Conservation (phyloP, 2,329 filamentous ascomycete genomes). For the Fusarium euwallaceae region DNA sequence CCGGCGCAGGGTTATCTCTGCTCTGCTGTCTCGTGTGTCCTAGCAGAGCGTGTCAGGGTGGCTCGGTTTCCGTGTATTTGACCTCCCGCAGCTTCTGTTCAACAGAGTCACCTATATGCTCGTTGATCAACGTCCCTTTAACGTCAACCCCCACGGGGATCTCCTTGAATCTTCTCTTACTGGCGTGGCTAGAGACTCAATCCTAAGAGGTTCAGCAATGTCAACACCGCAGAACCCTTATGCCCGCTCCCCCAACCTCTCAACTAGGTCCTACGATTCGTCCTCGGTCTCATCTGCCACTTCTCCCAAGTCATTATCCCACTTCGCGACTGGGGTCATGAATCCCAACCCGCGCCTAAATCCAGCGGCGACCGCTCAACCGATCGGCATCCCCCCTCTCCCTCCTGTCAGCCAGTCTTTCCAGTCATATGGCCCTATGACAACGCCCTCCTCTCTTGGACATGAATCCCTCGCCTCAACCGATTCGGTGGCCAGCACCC, state of each 20-base stretch:
- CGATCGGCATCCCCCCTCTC: constrained; percentile 66
- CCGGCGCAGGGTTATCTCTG: constrained; percentile 32
- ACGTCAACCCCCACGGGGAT: constrained; percentile 34
- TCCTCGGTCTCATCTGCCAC: constrained; percentile 73
- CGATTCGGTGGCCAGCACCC: constrained; percentile 69
- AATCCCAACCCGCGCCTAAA: constrained; percentile 64
- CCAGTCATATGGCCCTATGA: constrained; percentile 67
- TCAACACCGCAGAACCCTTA: constrained; percentile 68
- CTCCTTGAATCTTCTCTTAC: constrained; percentile 32
- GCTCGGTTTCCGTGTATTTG: constrained; percentile 35
- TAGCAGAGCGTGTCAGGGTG: constrained; percentile 30
- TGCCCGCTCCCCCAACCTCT: constrained; percentile 72
- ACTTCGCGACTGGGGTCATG: constrained; percentile 67
- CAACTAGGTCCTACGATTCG: constrained; percentile 73
- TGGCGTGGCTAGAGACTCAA: constrained; percentile 31
- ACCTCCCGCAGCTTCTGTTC: constrained; percentile 34
- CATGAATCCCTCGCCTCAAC: constrained; percentile 72
- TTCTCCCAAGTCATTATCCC: constrained; percentile 67
- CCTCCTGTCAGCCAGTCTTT: constrained; percentile 63
- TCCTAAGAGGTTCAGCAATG: constrained; percentile 55
- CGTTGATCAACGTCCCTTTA: constrained; percentile 39
- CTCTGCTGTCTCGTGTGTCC: constrained; percentile 21
- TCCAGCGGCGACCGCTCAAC: constrained; percentile 63
- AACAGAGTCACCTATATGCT: constrained; percentile 44
- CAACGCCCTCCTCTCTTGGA: constrained; percentile 64